Percentiles rank a stretch among this genome's conserved stretches.
phyloP scores from a whole-genome alignment of 108 stramenopile genomes.

The Craspedostauros australis region DNA sequence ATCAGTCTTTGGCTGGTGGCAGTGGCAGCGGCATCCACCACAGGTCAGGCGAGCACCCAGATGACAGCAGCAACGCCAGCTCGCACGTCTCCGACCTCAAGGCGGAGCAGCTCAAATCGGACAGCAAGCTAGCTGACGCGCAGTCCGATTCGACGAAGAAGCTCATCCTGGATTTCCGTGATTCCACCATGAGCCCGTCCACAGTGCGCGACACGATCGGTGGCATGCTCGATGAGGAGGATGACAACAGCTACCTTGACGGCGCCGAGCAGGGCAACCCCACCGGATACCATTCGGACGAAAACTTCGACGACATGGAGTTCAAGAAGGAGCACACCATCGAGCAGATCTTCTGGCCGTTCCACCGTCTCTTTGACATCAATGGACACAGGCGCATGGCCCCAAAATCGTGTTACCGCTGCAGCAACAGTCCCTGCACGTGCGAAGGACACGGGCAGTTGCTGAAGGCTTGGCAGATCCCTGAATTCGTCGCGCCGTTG shows the following conservation, averaged over 20 bases:
- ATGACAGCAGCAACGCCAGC: too few relatives aligned
- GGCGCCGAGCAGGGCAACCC: constrained; percentile 26
- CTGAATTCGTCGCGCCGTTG: constrained; percentile 57
- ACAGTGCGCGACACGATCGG: constrained; percentile 20
- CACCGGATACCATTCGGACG: constrained; percentile 10
- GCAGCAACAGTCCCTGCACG: constrained; percentile 14
- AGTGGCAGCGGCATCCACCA: too few relatives aligned
- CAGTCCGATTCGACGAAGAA: constrained; percentile 29
- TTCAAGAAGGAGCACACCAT: constrained; percentile 62
- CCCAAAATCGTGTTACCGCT: constrained; percentile 23
- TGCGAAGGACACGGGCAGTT: constrained; percentile 20
- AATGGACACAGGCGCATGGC: constrained; percentile 65
- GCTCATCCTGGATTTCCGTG: constrained; percentile 78
- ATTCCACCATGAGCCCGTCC: constrained; percentile 51
- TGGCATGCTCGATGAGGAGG: constrained; percentile 57
- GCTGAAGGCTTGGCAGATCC: constrained; percentile 33
- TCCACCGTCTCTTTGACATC: constrained; percentile 72
- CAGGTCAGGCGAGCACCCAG: too few relatives aligned
- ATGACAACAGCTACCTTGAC: constrained; percentile 74
- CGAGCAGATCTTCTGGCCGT: constrained; percentile 85
- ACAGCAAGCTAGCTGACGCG: not conserved
- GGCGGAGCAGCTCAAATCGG: too few relatives aligned
- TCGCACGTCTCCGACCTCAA: too few relatives aligned
- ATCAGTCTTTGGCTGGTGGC: too few relatives aligned
- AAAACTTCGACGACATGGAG: constrained; percentile 36